phyloP scores from a whole-genome alignment of 2,329 filamentous ascomycete species.

The Alternaria gaisen region DNA sequence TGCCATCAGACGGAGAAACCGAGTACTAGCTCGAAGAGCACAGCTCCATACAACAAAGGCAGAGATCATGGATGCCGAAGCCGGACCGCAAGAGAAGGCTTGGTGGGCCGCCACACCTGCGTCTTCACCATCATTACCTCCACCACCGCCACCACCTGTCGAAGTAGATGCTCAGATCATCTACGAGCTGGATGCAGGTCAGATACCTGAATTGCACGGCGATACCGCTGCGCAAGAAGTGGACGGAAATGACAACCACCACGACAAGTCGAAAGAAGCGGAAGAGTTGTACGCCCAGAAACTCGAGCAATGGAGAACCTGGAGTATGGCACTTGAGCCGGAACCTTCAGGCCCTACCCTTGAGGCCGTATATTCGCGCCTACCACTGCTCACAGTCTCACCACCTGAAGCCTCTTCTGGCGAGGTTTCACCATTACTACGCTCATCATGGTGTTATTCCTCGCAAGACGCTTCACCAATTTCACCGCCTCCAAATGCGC shows the following conservation, averaged over 20 bases:
- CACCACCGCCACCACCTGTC: constrained; percentile 19
- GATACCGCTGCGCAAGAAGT: constrained; percentile 27
- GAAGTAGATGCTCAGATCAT: constrained; percentile 34
- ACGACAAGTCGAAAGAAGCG: constrained; percentile 13
- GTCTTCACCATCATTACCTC: not conserved
- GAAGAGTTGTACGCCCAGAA: constrained; percentile 17
- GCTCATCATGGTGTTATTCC: constrained; percentile 11
- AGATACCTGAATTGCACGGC: constrained; percentile 32
- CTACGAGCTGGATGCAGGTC: constrained; percentile 33
- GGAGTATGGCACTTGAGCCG: constrained; percentile 14
- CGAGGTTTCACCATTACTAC: constrained; percentile 19
- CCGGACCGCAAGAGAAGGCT: constrained; percentile 26
- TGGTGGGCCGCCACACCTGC: constrained; percentile 7
- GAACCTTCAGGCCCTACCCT: not conserved
- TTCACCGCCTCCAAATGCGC: constrained; percentile 17
- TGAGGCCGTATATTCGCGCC: not conserved
- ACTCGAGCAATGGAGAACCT: constrained; percentile 19
- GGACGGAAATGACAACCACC: constrained; percentile 12
- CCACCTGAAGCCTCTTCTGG: constrained; percentile 12
- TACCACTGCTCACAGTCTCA: constrained; percentile 14
- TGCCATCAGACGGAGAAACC: constrained; percentile 32
- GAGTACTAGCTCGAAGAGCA: constrained; percentile 7
- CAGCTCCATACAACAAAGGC: constrained; percentile 2
- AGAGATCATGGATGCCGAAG: constrained; percentile 17
- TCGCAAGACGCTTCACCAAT: constrained; percentile 9